These are phyloP conservation scores for Escallonia herrerae DNA, from an alignment of 129 eudicot genomes.

Conservation along the genomic window DNA sequence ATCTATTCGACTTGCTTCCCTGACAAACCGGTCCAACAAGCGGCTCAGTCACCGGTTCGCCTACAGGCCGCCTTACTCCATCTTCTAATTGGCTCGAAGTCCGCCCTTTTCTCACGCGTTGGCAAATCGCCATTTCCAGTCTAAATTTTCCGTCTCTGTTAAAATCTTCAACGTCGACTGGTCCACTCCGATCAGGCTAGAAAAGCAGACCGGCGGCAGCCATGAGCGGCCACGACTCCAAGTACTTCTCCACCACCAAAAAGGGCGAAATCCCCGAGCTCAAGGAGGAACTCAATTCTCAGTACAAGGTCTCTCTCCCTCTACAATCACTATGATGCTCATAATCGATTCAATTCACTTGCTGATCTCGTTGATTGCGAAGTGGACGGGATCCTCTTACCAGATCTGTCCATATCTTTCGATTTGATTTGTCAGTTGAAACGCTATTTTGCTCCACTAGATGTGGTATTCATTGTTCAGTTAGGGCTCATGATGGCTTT, in stretches of 20 bases:
- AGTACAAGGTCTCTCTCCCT: slow-evolving; percentile 62
- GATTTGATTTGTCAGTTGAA: too few relatives aligned
- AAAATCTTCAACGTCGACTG: slow-evolving; percentile 4
- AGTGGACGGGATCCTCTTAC: too few relatives aligned
- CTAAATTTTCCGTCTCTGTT: too few relatives aligned
- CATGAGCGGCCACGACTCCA: slow-evolving; percentile 99
- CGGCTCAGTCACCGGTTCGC: background rate
- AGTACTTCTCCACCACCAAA: slow-evolving; percentile 94
- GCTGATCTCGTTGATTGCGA: background rate
- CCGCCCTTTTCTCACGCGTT: background rate
- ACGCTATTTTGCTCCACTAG: too few relatives aligned
- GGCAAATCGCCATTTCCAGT: background rate
- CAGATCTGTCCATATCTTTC: too few relatives aligned
- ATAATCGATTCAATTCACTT: background rate
- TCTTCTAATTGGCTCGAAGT: slow-evolving; percentile 25
- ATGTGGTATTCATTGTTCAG: too few relatives aligned
- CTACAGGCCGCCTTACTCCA: too few relatives aligned
- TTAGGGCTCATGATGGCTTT: too few relatives aligned
- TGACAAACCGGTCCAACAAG: background rate
- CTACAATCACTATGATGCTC: background rate
- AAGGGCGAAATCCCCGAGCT: slow-evolving; percentile 99
- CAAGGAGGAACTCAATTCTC: slow-evolving; percentile 97
- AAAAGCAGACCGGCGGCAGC: slow-evolving; percentile 4
- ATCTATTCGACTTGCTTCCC: too few relatives aligned
- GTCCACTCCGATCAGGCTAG: slow-evolving; percentile 21